Base-by-base conservation (phyloP, 495 filamentous ascomycete species). In the Penicillium cataractarum region DNA sequence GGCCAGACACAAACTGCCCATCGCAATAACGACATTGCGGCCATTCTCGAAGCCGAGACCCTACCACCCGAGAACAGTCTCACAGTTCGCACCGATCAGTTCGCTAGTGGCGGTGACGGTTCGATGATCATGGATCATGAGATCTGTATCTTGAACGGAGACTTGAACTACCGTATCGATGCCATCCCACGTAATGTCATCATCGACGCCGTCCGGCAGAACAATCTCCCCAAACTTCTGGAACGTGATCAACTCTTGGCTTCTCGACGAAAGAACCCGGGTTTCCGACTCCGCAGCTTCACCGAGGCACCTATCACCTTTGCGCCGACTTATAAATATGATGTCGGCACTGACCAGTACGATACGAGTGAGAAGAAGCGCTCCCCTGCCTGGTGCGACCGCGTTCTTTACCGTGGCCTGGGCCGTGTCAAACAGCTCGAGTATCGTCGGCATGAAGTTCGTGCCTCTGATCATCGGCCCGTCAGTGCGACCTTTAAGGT, bases 111-210 rank as follows among this genome's bases (percentile, higher is more conserved):
- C 35, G 95, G 95, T 17, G 95, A 99, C 69, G 95, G 95, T 10
- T 90, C 88, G 24, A 96, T 98, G 93, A 90, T 99, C 53, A 84
- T 97, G 54, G 95, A 99, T 66, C 94, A 99, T 67, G 95, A 99
- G 74, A 89, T 98, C 21, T 99, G 95, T 69, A 87, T 99, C 54
- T 76, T 97, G 21, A 97, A 98, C 71, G 95, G 95, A 19, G 95
- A 99, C 71, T 85, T 99, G 46, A 99, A 99, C 74, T 99, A 99
- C 76, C 93, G 95, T 42, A 98, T 99, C 68, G 95, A 99, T 74
- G 89, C 92, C n/a, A 97, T 97, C 83, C 88, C 90, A 21, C 90
- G 95, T 10, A 90, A 97, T 68, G 90, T 90, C 8, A 93, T 98
- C 37, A 90, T 99, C 54, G 88, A 88, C 57, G 91, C 90, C 0